Evolutionary conservation across 768 basidiomycete genomes (phyloP), one percentile per base, ranked within the genome.

Genomic region (Boletus vermiculosoides): DNA sequence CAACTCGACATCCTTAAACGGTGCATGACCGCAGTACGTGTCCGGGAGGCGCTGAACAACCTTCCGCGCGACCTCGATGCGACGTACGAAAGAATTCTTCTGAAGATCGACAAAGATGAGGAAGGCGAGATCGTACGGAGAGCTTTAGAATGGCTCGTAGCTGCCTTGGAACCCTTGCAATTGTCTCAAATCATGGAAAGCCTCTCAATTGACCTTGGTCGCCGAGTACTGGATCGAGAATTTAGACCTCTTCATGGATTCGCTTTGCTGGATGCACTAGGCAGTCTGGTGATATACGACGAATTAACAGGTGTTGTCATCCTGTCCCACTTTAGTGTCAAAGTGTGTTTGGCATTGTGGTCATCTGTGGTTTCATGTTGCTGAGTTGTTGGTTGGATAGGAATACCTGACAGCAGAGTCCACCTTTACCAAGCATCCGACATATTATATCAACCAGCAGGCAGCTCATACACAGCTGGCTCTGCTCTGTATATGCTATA

Each of bases 81-180:
- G 1, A 52, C 57, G 0, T 61, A 61, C 11, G 20, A 34, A 9
- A n/a, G 53, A 8, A 58, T 61, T 16, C 50, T 61, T 0, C 9
- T 12, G 0, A 22, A n/a, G 1, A 46, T 50, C 3, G n/a, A 58
- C 22, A 13, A 33, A 20, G 33, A 13, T 13, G 33, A 34, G 12
- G 33, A 41, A 18, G n/a, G 48, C 15, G 41, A 41, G 5, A 2
- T 58, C 4, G 52, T 20, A 2, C 52, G 15, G 25, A 48, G 34
- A 20, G 52, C 56, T 13, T 30, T 58, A 28, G 16, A 40, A 1
- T 60, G 59, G 59, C 40, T 61, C 13, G 49, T 58, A 0, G 45
- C 30, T 5, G 52, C 52, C 10, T 44, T 61, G 2, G 2, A 3
- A 1, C 48, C 42, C 5, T 15, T 56, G 5, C 10, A 39, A 22